phyloP scores from a whole-genome alignment of 371 early-diverging fungal species.

The Dichotomocladium elegans region DNA sequence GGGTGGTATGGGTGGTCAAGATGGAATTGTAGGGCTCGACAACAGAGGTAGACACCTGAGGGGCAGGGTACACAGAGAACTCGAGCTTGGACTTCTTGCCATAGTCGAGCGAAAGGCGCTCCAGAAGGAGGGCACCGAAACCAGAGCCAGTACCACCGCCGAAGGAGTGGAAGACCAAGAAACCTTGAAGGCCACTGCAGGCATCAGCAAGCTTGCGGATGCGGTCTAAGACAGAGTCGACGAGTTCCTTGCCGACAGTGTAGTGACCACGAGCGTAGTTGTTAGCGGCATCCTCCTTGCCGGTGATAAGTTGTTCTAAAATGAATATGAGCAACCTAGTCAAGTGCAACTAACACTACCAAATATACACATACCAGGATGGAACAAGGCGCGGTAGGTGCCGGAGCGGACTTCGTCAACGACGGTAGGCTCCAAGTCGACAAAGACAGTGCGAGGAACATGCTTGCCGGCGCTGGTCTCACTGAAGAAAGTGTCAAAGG shows the following conservation, averaged over 20 bases:
- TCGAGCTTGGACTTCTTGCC: constrained; percentile 98
- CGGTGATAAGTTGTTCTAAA: constrained; percentile 90
- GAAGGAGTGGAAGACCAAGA: constrained; percentile 98
- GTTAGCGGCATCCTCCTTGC: constrained; percentile 99
- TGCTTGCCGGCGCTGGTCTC: constrained; percentile 96
- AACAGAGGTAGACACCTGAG: constrained; percentile 94
- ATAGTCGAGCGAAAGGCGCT: constrained; percentile 93
- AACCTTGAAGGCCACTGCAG: constrained; percentile 96
- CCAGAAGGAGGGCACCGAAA: constrained; percentile 95
- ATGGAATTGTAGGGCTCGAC: constrained; percentile 99
- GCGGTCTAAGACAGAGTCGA: constrained; percentile 95
- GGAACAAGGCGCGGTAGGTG: constrained; percentile 95
- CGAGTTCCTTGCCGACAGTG: constrained; percentile 98
- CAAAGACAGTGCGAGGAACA: constrained; percentile 98
- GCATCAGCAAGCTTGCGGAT: constrained; percentile 96
- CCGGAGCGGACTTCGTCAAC: constrained; percentile 96
- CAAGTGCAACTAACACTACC: neutral
- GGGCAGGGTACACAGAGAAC: constrained; percentile 98
- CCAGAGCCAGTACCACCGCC: constrained; percentile 99
- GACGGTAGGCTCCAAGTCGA: constrained; percentile 96
- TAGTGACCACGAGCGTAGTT: constrained; percentile 99
- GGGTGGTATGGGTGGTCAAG: constrained; percentile 89
- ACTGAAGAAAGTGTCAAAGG: constrained; percentile 84
- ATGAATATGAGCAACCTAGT: neutral
- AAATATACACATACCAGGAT: constrained; percentile 64